These are phyloP conservation scores for Kockiozyma suomiensis DNA, from an alignment of 805 yeast species.

Conservation along the genomic window DNA sequence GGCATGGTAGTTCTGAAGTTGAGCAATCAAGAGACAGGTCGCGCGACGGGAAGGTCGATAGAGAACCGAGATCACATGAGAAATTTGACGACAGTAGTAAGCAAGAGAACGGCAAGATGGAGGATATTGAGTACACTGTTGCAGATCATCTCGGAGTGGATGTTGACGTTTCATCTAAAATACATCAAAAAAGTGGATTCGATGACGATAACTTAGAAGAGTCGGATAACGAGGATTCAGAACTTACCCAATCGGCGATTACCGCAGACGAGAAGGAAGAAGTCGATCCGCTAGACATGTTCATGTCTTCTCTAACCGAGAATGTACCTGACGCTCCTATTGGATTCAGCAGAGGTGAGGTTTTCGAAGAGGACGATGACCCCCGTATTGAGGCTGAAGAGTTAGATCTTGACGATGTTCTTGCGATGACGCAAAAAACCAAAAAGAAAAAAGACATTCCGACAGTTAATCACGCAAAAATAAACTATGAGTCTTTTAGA, in stretches of 20 bases:
- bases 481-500: conserved; percentile 56
- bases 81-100: not conserved
- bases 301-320: conserved; percentile 43
- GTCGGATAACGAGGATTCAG: conserved; percentile 34
- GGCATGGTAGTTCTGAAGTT: not conserved
- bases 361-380: conserved; percentile 31
- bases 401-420: conserved; percentile 40
- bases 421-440: conserved; percentile 40
- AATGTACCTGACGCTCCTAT: conserved; percentile 8
- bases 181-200: conserved; percentile 20
- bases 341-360: conserved; percentile 18
- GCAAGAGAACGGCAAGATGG: not conserved
- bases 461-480: conserved; percentile 49
- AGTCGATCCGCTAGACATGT: conserved; percentile 53
- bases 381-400: conserved; percentile 40
- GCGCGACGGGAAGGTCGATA: not conserved
- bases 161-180: not conserved
- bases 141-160: conserved; percentile 2
- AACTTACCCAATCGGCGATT: not conserved
- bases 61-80: not conserved
- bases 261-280: conserved; percentile 38
- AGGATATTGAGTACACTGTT: not conserved
- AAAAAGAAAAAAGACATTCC: conserved; percentile 57
- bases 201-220: conserved; percentile 37
- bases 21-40: not conserved